A percentile compares a stretch with the other conserved stretches of the same genome.
phyloP scores from a whole-genome alignment of 805 yeast species.

The Starmerella roubikii region DNA sequence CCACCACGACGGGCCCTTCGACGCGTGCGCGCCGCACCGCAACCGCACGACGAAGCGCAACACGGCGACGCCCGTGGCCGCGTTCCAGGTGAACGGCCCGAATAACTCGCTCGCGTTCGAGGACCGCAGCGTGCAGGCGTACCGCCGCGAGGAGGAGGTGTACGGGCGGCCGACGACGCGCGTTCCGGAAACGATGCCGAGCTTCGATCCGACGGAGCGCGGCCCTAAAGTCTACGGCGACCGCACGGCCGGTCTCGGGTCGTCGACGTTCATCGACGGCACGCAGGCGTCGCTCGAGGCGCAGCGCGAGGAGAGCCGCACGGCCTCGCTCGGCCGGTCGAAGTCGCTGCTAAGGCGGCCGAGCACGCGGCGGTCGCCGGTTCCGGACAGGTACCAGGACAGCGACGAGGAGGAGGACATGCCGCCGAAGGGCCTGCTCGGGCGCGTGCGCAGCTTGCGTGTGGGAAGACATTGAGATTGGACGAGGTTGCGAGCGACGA shows the following conservation, averaged over 20 bases:
- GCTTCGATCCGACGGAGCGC: slow-evolving; percentile 54
- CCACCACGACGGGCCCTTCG: slow-evolving; percentile 98
- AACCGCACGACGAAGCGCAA: slow-evolving; percentile 40
- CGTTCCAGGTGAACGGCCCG: slow-evolving; percentile 93
- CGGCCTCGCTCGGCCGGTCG: slow-evolving; percentile 55
- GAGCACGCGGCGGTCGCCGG: no score
- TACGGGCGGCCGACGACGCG: slow-evolving; percentile 42
- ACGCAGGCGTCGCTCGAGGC: slow-evolving; percentile 67
- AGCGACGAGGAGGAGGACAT: neutral
- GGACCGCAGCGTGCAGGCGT: slow-evolving; percentile 31
- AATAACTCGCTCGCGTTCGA: slow-evolving; percentile 69
- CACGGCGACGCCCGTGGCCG: slow-evolving; percentile 56
- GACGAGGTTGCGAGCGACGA: no score
- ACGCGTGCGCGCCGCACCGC: slow-evolving; percentile 94
- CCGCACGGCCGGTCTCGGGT: slow-evolving; percentile 77
- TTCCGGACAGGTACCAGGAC: neutral
- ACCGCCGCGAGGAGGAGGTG: slow-evolving; percentile 49
- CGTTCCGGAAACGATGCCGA: slow-evolving; percentile 20
- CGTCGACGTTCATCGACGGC: slow-evolving; percentile 87
- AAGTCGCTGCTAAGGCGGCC: slow-evolving; percentile 42
- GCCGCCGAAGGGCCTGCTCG: slow-evolving; percentile 36
- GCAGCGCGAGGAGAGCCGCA: slow-evolving; percentile 24
- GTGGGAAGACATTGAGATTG: slow-evolving; percentile 29
- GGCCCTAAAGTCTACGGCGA: slow-evolving; percentile 73
- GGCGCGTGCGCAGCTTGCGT: slow-evolving; percentile 80